A percentile compares a stretch with the other conserved stretches of the same genome.
These are phyloP conservation scores for Medicago truncatula DNA, from an alignment of 306 rosid genomes.

Conservation along the genomic window DNA sequence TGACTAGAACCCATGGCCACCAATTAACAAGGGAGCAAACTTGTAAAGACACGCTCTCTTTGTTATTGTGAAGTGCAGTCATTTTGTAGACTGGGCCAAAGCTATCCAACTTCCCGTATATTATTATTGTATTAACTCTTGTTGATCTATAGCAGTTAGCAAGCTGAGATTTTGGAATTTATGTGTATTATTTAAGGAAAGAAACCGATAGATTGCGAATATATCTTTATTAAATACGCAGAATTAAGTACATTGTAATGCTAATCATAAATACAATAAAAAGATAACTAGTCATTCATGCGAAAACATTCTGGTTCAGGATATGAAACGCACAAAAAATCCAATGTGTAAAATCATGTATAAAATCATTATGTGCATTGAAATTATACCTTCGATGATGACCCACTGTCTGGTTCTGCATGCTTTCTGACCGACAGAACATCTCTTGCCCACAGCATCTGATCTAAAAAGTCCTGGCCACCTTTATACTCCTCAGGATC, in stretches of 20 bases:
- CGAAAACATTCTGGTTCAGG: constrained; percentile 22
- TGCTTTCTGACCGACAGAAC: constrained; percentile 46
- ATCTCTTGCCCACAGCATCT: constrained; percentile 65
- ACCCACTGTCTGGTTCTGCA: constrained; percentile 50
- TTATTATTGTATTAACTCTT: constrained; percentile 8
- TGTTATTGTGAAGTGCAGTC: background rate
- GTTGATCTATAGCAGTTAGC: constrained; percentile 17
- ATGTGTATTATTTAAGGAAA: constrained; percentile 2
- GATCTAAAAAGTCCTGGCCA: constrained; percentile 60
- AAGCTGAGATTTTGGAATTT: constrained; percentile 26
- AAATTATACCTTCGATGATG: constrained; percentile 65
- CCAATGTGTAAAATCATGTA: background rate
- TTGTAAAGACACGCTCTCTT: constrained; percentile 14
- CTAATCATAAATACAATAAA: constrained; percentile 30
- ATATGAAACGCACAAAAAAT: constrained; percentile 30
- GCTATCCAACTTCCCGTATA: constrained; percentile 20
- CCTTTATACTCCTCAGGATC: constrained; percentile 57
- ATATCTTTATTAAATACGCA: constrained; percentile 1
- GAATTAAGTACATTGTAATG: constrained; percentile 10
- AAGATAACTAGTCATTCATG: constrained; percentile 29
- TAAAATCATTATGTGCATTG: constrained; percentile 23
- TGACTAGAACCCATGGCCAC: constrained; percentile 8
- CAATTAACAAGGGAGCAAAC: constrained; percentile 5
- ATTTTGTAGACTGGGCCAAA: background rate
- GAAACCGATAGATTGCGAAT: constrained; percentile 25